These are phyloP conservation scores for Solanum habrochaites DNA, from an alignment of 257 asterid species.

Conservation along the genomic window DNA sequence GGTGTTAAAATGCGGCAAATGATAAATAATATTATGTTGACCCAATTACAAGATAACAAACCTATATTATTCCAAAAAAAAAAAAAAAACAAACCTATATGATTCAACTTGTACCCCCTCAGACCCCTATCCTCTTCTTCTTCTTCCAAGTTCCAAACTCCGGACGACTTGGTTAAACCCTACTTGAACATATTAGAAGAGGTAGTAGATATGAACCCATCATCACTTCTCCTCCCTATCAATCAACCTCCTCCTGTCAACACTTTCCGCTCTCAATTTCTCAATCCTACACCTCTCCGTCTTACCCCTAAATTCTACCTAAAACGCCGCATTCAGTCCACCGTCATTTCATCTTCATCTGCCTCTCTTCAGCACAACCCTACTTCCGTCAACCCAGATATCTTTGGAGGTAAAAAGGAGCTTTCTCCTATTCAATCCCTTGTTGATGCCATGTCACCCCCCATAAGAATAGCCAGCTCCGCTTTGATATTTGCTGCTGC, in stretches of 20 bases:
- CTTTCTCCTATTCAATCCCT: constrained; percentile 52
- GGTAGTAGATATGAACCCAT: constrained; percentile 26
- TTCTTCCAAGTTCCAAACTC: not conserved
- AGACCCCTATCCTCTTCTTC: not conserved
- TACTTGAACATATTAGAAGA: not conserved
- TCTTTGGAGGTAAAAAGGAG: constrained; percentile 62
- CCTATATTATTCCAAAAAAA: not conserved
- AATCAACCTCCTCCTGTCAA: constrained; percentile 21
- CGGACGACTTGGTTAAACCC: constrained; percentile 3
- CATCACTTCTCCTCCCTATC: constrained; percentile 40
- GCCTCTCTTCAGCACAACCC: not conserved
- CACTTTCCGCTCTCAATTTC: constrained; percentile 19
- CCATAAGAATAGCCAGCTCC: constrained; percentile 65
- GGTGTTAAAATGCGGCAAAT: not conserved
- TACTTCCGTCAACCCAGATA: constrained; percentile 26
- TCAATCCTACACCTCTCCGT: constrained; percentile 26
- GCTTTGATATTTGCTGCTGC: constrained; percentile 65
- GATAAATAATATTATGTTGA: not conserved
- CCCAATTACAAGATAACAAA: not conserved
- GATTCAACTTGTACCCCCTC: not conserved
- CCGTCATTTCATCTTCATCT: constrained; percentile 20
- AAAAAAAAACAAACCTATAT: too few relatives aligned
- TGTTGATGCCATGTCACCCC: constrained; percentile 70
- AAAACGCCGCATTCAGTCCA: constrained; percentile 11
- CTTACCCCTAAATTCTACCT: constrained; percentile 14